These are phyloP conservation scores for Eremothecium gossypii DNA, from an alignment of 1,139 yeast species.

Conservation along the genomic window DNA sequence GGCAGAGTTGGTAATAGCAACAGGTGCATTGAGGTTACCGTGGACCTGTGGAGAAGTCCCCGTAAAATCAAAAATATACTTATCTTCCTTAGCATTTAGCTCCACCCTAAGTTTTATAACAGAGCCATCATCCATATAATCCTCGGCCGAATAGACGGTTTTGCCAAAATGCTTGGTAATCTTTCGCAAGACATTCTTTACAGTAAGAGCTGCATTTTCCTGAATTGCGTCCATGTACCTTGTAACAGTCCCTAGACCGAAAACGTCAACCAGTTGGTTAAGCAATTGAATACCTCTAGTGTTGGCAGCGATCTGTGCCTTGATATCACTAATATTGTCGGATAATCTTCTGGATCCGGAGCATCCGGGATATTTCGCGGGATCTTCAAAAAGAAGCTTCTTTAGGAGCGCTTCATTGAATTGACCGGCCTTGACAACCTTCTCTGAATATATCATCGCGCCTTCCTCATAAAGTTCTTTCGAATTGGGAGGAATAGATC, in stretches of 20 bases:
- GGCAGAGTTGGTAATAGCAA: slow-evolving; percentile 74
- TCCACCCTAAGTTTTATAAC: slow-evolving; percentile 34
- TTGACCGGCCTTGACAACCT: slow-evolving; percentile 33
- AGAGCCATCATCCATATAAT: slow-evolving; percentile 43
- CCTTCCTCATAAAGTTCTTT: slow-evolving; percentile 41
- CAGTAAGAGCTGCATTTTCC: slow-evolving; percentile 36
- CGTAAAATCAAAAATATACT: slow-evolving; percentile 37
- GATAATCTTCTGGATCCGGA: slow-evolving; percentile 39
- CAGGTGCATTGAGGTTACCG: slow-evolving; percentile 57
- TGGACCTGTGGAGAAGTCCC: slow-evolving; percentile 52
- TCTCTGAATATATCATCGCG: slow-evolving; percentile 38
- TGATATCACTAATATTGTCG: slow-evolving; percentile 41
- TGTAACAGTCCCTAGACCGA: slow-evolving; percentile 31
- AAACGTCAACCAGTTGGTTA: slow-evolving; percentile 32
- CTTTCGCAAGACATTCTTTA: slow-evolving; percentile 30
- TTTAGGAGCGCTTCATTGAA: slow-evolving; percentile 37
- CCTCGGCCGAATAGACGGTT: slow-evolving; percentile 30
- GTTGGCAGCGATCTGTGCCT: slow-evolving; percentile 43
- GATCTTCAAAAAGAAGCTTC: slow-evolving; percentile 33
- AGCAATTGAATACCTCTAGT: slow-evolving; percentile 38
- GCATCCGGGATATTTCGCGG: slow-evolving; percentile 37
- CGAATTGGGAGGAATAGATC: slow-evolving; percentile 42
- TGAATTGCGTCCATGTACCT: slow-evolving; percentile 41
- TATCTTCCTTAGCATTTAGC: slow-evolving; percentile 32
- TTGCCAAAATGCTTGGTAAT: slow-evolving; percentile 23